These are phyloP conservation scores for Penicillium capsulatum DNA, from an alignment of 2,329 filamentous ascomycete species.

Conservation along the genomic window DNA sequence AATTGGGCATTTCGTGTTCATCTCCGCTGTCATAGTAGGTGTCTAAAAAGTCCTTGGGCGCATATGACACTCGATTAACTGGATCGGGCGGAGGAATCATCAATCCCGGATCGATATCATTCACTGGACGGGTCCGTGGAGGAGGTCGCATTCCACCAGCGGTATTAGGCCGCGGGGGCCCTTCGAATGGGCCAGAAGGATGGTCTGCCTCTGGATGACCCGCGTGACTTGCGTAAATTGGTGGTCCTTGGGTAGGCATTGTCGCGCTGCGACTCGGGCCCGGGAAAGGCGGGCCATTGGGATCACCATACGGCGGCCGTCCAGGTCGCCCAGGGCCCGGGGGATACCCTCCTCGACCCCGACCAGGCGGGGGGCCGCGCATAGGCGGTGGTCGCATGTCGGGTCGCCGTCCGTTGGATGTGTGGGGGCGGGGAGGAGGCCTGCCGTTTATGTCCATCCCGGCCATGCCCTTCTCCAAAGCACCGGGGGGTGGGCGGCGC, in stretches of 20 bases:
- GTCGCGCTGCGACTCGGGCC: slow-evolving; percentile 37
- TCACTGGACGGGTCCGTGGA: slow-evolving; percentile 21
- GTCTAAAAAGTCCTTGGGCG: slow-evolving; percentile 44
- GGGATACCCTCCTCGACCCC: slow-evolving; percentile 22
- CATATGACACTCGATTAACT: slow-evolving; percentile 20
- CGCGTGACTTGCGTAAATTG: slow-evolving; percentile 35
- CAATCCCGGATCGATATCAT: slow-evolving; percentile 21
- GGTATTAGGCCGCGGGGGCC: slow-evolving; percentile 25
- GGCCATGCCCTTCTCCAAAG: slow-evolving; percentile 38
- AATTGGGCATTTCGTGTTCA: slow-evolving; percentile 61
- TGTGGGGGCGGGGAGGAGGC: slow-evolving; percentile 36
- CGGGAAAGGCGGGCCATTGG: slow-evolving; percentile 23
- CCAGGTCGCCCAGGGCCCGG: slow-evolving; percentile 26
- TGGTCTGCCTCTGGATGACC: slow-evolving; percentile 32
- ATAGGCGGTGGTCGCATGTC: slow-evolving; percentile 27
- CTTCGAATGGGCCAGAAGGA: slow-evolving; percentile 13
- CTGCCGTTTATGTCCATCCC: slow-evolving; percentile 38
- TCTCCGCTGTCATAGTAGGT: slow-evolving; percentile 50
- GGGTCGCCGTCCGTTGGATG: slow-evolving; percentile 34
- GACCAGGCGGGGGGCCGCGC: slow-evolving; percentile 23
- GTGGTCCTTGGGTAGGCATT: slow-evolving; percentile 28
- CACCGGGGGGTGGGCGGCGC: slow-evolving; percentile 32
- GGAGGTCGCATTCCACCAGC: slow-evolving; percentile 24
- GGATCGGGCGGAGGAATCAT: slow-evolving; percentile 21
- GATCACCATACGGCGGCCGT: slow-evolving; percentile 13